Conservation (phyloP, 1,139 yeast genomes). For the Geotrichum australiense region DNA sequence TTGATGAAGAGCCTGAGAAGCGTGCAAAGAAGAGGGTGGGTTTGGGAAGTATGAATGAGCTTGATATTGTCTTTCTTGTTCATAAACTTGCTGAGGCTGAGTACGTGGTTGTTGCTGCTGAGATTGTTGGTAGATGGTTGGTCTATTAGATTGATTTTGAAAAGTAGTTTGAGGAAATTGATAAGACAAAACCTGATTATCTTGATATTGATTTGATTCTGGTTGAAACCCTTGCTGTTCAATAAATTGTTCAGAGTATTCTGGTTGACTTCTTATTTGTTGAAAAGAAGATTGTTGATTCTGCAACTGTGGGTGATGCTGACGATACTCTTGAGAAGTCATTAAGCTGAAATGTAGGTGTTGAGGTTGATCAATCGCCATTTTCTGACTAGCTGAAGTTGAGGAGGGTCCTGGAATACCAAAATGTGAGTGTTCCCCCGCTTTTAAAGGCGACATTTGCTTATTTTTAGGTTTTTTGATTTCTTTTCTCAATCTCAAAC, state of each 20-base stretch:
- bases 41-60: neutral
- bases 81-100: slow-evolving; percentile 1
- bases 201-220: too few relatives aligned
- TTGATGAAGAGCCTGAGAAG: neutral
- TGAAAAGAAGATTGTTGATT: too few relatives aligned
- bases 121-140: neutral
- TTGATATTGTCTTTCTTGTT: neutral
- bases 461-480: slow-evolving; percentile 15
- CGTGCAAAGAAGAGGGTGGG: neutral
- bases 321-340: slow-evolving; percentile 7
- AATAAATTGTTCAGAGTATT: neutral
- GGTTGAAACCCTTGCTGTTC: too few relatives aligned
- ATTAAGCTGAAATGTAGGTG: slow-evolving; percentile 1
- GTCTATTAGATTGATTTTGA: too few relatives aligned
- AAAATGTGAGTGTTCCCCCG: neutral
- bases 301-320: slow-evolving; percentile 6
- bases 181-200: too few relatives aligned
- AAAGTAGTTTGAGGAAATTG: slow-evolving; percentile 7
- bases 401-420: slow-evolving; percentile 6
- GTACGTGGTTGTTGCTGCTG: neutral
- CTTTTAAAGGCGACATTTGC: slow-evolving; percentile 1
- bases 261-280: neutral
- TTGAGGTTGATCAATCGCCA: slow-evolving; percentile 7
- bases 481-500: slow-evolving; percentile 25
- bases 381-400: neutral